Conservation (phyloP, 2,329 filamentous ascomycete species). For the Cladorrhinum sp. region DNA sequence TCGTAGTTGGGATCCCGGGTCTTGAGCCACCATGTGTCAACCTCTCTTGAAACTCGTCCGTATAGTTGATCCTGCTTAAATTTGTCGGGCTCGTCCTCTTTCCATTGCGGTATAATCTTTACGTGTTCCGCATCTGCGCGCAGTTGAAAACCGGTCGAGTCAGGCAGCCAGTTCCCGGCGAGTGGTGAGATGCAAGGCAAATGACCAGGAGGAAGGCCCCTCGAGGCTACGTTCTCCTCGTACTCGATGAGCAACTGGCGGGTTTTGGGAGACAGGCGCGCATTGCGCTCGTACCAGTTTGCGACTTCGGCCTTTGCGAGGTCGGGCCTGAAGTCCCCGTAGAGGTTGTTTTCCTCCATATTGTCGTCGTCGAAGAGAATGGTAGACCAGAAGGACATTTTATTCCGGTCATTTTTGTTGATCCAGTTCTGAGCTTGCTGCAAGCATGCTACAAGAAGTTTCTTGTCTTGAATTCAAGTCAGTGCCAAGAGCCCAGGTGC, state of each 20-base stretch:
- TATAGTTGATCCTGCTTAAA: constrained; percentile 58
- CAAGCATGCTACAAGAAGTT: constrained; percentile 61
- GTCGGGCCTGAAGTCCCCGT: constrained; percentile 53
- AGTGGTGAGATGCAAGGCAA: constrained; percentile 50
- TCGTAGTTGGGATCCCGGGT: constrained; percentile 60
- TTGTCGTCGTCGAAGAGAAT: constrained; percentile 60
- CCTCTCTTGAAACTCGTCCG: constrained; percentile 60
- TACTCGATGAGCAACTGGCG: constrained; percentile 54
- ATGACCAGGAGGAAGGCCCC: constrained; percentile 47
- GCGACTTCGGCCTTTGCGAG: constrained; percentile 58
- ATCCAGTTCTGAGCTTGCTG: constrained; percentile 69
- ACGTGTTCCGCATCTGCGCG: constrained; percentile 37
- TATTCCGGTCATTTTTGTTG: constrained; percentile 65
- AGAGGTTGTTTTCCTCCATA: constrained; percentile 48
- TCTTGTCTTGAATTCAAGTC: constrained; percentile 50
- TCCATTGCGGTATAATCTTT: constrained; percentile 48
- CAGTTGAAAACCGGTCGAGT: constrained; percentile 31
- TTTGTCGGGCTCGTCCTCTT: constrained; percentile 52
- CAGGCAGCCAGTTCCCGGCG: constrained; percentile 55
- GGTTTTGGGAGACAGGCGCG: constrained; percentile 55
- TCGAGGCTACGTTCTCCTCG: constrained; percentile 42
- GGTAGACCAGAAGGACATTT: constrained; percentile 67
- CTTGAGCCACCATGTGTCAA: constrained; percentile 63
- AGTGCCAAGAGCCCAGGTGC: not conserved
- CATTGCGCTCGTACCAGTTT: constrained; percentile 62